Evolutionary conservation across 2,329 filamentous ascomycete genomes (phyloP), one percentile per base, ranked within the genome.

Genomic region (Microdochium paspali): DNA sequence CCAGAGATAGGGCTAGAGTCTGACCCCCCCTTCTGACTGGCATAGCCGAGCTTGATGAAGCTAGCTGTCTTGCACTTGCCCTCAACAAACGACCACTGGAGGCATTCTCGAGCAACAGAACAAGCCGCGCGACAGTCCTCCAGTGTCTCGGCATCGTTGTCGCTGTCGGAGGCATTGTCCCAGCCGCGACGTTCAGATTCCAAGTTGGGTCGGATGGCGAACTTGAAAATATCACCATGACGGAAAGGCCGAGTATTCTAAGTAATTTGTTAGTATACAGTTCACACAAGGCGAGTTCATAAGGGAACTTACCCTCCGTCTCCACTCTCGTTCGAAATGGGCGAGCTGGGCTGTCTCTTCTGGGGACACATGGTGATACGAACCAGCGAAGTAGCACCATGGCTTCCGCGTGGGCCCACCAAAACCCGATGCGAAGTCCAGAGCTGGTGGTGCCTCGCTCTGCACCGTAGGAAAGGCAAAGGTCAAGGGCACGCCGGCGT

Each of bases 321-420:
- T 59, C 61, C 61, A 64, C 23, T 51, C 61, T 45, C 65, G 65
- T 53, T 77, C 71, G 26, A 75, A 72, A 7, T 64, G 62, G 59
- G 66, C 70, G 32, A 77, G 61, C 3, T 61, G 58, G 42, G 66
- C 58, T 13, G 70, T 66, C 7, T 75, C 67, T 1, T 57, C 52
- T 1, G 69, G 56, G 0, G 64, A 59, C 4, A 77, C 60, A 52
- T 75, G 72, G 48, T 77, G 74, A 54, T 74, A 74, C 2, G 70
- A 64, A 3, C 70, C 65, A 4, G 69, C 68, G 25, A 71, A 67
- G 53, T 68, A 76, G 53, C 73, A 76, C 72, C 73, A 76, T 1
- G 69, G 68, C 18, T 60, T 58, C 24, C 63, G 65, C 45, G 67
- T 66, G 30, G 66, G 58, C 9, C 60, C 62, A 1, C 58, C 59